Conservation (phyloP, 2,329 filamentous ascomycete genomes). For the Pseudogymnoascus sp. region DNA sequence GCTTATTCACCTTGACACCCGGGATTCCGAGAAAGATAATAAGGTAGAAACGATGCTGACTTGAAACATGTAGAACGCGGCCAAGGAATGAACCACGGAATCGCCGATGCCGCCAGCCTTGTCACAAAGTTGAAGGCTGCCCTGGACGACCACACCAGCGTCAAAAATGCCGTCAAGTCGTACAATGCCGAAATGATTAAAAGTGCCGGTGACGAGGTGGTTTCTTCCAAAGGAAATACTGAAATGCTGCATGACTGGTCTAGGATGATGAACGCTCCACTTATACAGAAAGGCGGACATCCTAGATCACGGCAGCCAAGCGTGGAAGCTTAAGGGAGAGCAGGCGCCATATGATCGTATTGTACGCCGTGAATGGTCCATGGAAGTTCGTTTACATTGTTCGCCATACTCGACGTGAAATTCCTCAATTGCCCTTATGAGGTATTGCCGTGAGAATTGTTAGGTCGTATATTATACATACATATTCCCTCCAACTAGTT, state of each 20-base stretch:
- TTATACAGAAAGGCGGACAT: conserved; percentile 20
- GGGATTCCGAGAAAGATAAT: background rate
- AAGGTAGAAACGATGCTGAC: background rate
- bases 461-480: background rate
- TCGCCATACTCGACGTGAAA: no score
- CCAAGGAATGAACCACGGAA: conserved; percentile 40
- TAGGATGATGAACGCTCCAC: conserved; percentile 27
- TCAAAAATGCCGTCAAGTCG: conserved; percentile 27
- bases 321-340: background rate
- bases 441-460: background rate
- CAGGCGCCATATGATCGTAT: background rate
- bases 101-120: conserved; percentile 31
- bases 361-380: no score
- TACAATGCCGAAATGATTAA: conserved; percentile 41
- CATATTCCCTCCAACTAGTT: background rate
- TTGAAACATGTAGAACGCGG: conserved; percentile 29
- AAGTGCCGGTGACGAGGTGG: conserved; percentile 38
- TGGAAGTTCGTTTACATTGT: no score
- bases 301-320: background rate
- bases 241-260: conserved; percentile 39
- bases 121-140: conserved; percentile 17
- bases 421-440: background rate
- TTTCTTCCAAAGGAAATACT: conserved; percentile 36
- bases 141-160: conserved; percentile 14
- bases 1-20: background rate